Percentiles rank a stretch among this genome's conserved stretches.
phyloP scores from a whole-genome alignment of 106 monocot genomes.

The Platanthera zijinensis region DNA sequence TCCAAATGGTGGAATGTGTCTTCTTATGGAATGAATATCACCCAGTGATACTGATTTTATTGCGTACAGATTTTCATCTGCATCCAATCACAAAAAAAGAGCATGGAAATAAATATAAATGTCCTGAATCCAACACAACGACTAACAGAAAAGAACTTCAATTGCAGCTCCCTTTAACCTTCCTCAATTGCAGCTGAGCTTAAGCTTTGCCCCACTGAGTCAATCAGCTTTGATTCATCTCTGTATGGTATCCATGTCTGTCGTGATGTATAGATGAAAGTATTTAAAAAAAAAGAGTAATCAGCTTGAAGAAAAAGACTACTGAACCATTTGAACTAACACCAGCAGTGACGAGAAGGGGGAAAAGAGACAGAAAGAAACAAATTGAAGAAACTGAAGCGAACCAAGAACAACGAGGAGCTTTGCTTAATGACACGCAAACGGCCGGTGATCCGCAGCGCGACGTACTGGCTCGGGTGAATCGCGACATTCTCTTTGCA shows the following conservation, averaged over 20 bases:
- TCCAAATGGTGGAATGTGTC: conserved; percentile 66
- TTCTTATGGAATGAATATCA: conserved; percentile 64
- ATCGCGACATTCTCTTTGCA: conserved; percentile 71
- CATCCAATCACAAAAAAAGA: conserved; percentile 3
- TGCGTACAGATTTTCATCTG: conserved; percentile 70
- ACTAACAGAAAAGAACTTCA: not conserved
- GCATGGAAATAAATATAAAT: not conserved
- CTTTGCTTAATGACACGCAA: conserved; percentile 50
- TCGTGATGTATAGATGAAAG: not conserved
- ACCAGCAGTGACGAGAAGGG: not conserved
- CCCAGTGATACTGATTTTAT: conserved; percentile 48
- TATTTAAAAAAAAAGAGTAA: not conserved
- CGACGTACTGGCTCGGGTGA: conserved; percentile 61
- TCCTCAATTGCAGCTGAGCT: conserved; percentile 30
- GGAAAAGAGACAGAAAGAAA: not conserved
- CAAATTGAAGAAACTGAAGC: not conserved
- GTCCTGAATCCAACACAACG: not conserved
- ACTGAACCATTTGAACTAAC: not conserved
- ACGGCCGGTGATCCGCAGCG: conserved; percentile 63
- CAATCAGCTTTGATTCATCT: conserved; percentile 26
- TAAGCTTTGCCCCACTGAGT: conserved; percentile 21
- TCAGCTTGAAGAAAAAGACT: not conserved
- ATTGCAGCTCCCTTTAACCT: conserved; percentile 17
- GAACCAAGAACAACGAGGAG: conserved; percentile 8
- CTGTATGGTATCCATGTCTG: conserved; percentile 76